Conservation (phyloP, 2,329 filamentous ascomycete species). For the Aspergillus quadricinctus region DNA sequence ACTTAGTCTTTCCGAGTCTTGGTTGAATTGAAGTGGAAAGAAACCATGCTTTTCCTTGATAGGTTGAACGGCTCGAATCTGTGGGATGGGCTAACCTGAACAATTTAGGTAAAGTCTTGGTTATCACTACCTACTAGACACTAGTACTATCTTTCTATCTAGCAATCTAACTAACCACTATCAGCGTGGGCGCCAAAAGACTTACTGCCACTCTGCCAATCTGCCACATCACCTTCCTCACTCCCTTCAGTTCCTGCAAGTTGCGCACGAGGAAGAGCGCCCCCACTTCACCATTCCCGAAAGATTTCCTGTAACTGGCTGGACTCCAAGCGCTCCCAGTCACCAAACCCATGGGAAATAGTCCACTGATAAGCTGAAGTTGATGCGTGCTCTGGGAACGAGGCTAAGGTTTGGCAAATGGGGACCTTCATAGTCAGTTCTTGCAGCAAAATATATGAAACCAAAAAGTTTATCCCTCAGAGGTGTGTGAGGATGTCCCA, state of each 20-base stretch:
- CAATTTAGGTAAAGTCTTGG: neutral
- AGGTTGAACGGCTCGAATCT: neutral
- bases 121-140: neutral
- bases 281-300: neutral
- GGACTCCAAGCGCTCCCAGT: neutral
- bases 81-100: neutral
- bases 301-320: neutral
- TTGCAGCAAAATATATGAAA: neutral
- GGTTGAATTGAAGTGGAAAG: constrained; percentile 7
- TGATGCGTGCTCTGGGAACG: neutral
- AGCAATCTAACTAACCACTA: neutral
- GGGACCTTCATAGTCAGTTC: neutral
- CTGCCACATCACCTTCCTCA: neutral
- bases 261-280: neutral
- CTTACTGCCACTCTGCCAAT: neutral
- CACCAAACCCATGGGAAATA: neutral
- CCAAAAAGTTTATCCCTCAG: neutral
- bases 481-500: neutral
- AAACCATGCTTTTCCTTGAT: neutral
- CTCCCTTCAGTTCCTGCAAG: neutral
- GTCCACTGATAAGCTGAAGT: neutral
- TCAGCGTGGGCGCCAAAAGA: neutral
- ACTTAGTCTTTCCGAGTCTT: constrained; percentile 10
- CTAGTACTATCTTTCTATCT: neutral
- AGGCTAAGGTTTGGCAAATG: neutral